Percentiles rank a stretch among this genome's conserved stretches.
phyloP scores from a whole-genome alignment of 78 protist species.

The Dictyostelium purpureum region DNA sequence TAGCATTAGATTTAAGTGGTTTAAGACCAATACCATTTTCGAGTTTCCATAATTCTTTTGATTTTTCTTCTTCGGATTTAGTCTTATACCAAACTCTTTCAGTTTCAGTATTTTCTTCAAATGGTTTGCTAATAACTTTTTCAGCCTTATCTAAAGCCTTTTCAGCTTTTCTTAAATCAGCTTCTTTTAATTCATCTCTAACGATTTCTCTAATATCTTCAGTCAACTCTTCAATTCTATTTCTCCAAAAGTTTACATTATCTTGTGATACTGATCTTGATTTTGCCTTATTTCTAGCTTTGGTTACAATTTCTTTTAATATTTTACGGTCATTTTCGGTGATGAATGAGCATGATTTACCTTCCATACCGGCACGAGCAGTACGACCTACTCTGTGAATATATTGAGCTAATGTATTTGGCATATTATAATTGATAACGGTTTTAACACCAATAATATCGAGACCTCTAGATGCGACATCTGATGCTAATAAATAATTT shows the following conservation, averaged over 20 bases:
- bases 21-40: slow-evolving; percentile 30
- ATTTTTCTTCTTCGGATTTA: neutral
- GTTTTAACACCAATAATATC: slow-evolving; percentile 91
- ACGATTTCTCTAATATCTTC: slow-evolving; percentile 62
- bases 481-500: slow-evolving; percentile 92
- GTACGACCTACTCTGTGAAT: slow-evolving; percentile 94
- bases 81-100: slow-evolving; percentile 40
- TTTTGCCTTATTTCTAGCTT: slow-evolving; percentile 80
- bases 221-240: slow-evolving; percentile 60
- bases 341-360: slow-evolving; percentile 89
- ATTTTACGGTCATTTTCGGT: slow-evolving; percentile 92
- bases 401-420: slow-evolving; percentile 86
- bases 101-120: neutral
- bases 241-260: slow-evolving; percentile 52
- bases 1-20: neutral
- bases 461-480: slow-evolving; percentile 96
- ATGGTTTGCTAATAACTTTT: neutral
- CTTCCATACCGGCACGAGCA: slow-evolving; percentile 89
- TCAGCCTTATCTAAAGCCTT: slow-evolving; percentile 37
- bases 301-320: slow-evolving; percentile 74
- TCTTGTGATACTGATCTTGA: slow-evolving; percentile 62
- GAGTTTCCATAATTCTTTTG: slow-evolving; percentile 65
- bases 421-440: slow-evolving; percentile 90
- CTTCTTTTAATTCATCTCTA: slow-evolving; percentile 56
- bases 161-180: slow-evolving; percentile 61